Evolutionary conservation across 192 early-diverging fungal species (phyloP).

Genomic region (Phlyctochytrium arcticum): DNA sequence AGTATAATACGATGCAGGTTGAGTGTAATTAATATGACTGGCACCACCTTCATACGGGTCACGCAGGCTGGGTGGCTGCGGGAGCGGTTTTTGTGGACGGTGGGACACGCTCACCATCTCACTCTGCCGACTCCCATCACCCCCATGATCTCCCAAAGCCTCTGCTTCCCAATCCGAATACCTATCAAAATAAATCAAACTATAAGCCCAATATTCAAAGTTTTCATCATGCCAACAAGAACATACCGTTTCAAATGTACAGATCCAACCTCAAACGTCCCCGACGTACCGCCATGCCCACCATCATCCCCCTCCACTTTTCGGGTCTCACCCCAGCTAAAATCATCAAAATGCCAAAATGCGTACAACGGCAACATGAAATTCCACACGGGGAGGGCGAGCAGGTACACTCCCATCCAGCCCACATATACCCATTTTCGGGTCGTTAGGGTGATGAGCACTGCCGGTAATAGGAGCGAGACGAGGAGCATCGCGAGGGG

Average conservation of each 20-base stretch:
- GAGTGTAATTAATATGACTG: too few species aligned
- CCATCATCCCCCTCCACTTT: slow-evolving; percentile 42
- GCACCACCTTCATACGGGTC: too few species aligned
- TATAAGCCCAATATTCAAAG: not conserved
- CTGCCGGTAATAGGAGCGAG: slow-evolving; percentile 78
- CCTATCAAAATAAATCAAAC: not conserved
- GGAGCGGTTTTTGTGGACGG: too few species aligned
- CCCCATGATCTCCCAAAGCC: slow-evolving; percentile 10
- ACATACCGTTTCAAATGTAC: not conserved
- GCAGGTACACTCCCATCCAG: slow-evolving; percentile 83
- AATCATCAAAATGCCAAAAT: slow-evolving; percentile 53
- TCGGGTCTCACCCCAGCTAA: slow-evolving; percentile 55
- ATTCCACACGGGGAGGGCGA: slow-evolving; percentile 88
- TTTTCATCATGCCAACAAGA: not conserved
- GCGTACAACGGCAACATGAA: slow-evolving; percentile 75
- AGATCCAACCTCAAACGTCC: slow-evolving; percentile 10
- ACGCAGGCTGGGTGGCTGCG: too few species aligned
- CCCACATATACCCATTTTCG: slow-evolving; percentile 77
- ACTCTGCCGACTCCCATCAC: not conserved
- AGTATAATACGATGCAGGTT: too few species aligned
- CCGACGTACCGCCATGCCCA: slow-evolving; percentile 55
- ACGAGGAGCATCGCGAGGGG: slow-evolving; percentile 72
- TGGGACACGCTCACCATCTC: too few species aligned
- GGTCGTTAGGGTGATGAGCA: slow-evolving; percentile 86
- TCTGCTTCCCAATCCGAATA: slow-evolving; percentile 11